Conservation (phyloP, 1,284 basidiomycete genomes). For the Naganishia sp. region DNA sequence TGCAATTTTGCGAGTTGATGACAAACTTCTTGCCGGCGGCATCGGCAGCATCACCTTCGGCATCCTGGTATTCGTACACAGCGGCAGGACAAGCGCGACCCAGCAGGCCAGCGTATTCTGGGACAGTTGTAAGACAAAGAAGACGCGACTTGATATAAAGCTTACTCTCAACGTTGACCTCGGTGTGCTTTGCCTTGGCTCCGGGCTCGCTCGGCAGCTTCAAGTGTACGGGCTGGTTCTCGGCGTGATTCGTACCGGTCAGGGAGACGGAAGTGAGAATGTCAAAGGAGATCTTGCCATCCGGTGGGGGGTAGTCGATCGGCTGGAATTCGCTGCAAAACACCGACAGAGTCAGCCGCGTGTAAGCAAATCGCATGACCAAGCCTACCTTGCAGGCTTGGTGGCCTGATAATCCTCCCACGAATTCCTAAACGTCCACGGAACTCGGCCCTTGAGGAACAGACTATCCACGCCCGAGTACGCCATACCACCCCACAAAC, state of each 20-base stretch:
- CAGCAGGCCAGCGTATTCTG: slow-evolving; percentile 80
- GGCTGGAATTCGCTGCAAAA: slow-evolving; percentile 64
- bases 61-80: slow-evolving; percentile 92
- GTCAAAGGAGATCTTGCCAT: slow-evolving; percentile 91
- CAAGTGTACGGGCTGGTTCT: slow-evolving; percentile 91
- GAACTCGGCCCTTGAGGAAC: slow-evolving; percentile 79
- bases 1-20: slow-evolving; percentile 83
- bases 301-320: slow-evolving; percentile 86
- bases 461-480: slow-evolving; percentile 90
- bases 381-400: slow-evolving; percentile 60
- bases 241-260: slow-evolving; percentile 94
- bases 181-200: slow-evolving; percentile 66
- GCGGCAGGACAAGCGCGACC: slow-evolving; percentile 90
- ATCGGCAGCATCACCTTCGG: slow-evolving; percentile 60
- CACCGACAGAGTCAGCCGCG: not conserved
- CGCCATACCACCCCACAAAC: slow-evolving; percentile 82
- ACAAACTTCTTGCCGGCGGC: slow-evolving; percentile 81
- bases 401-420: slow-evolving; percentile 74
- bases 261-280: slow-evolving; percentile 86
- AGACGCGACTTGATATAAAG: not conserved
- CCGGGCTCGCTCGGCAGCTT: slow-evolving; percentile 62
- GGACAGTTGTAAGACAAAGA: not conserved
- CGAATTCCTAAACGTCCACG: slow-evolving; percentile 86
- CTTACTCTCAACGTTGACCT: slow-evolving; percentile 65
- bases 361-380: not conserved